Evolutionary conservation across 169 alveolate species (phyloP).

Genomic region (Plasmodium knowlesi): DNA sequence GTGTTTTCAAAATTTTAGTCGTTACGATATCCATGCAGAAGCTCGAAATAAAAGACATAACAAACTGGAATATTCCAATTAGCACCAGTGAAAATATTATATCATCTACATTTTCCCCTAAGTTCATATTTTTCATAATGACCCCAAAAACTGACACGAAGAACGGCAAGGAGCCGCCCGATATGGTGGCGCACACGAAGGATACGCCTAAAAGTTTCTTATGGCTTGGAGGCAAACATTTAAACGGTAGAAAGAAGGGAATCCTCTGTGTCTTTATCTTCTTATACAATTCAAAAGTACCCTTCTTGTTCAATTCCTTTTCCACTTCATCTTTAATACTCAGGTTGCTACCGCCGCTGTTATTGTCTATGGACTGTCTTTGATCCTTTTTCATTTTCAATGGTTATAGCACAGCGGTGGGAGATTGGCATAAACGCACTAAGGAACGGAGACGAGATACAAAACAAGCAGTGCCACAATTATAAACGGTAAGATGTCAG

Average conservation of each 20-base stretch:
- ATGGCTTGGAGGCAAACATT: conserved; percentile 34
- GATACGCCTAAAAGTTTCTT: conserved; percentile 34
- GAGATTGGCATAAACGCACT: not conserved
- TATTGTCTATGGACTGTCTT: not conserved
- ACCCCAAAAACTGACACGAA: conserved; percentile 59
- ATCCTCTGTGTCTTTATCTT: conserved; percentile 36
- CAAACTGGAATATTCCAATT: conserved; percentile 48
- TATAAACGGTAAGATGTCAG: not conserved
- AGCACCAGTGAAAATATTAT: conserved; percentile 21
- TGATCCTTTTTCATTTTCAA: conserved; percentile 13
- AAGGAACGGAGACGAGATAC: not conserved
- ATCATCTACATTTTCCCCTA: conserved; percentile 42
- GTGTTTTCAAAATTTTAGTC: conserved; percentile 18
- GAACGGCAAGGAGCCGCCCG: conserved; percentile 66
- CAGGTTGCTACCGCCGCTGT: not conserved
- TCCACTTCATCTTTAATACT: conserved; percentile 70
- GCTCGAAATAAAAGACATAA: conserved; percentile 44
- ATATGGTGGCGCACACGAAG: conserved; percentile 49
- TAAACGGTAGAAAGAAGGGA: conserved; percentile 62
- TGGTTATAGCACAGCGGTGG: not conserved
- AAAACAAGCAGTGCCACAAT: not conserved
- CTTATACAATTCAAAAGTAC: conserved; percentile 33
- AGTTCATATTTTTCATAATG: conserved; percentile 35
- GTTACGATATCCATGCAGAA: conserved; percentile 65
- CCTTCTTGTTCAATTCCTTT: conserved; percentile 47